Conservation (phyloP, 75 land plant genomes). For the Larix kaempferi region DNA sequence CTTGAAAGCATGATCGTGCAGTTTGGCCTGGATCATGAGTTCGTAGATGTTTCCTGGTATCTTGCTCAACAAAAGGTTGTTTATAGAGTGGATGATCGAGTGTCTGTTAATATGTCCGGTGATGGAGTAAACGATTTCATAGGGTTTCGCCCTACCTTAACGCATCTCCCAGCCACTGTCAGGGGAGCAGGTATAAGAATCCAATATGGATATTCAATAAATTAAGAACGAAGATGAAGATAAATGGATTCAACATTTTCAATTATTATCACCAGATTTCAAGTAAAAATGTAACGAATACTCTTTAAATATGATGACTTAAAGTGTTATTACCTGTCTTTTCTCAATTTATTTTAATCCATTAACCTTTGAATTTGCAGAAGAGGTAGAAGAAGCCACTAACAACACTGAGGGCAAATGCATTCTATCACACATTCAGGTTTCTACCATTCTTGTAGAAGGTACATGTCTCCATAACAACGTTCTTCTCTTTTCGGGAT, state of each 20-base stretch:
- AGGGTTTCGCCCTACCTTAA: slow-evolving; percentile 38
- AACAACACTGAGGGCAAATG: slow-evolving; percentile 47
- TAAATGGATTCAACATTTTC: too few species aligned
- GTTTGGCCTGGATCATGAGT: slow-evolving; percentile 63
- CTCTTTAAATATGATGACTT: too few species aligned
- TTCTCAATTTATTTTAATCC: too few species aligned
- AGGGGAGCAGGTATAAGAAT: slow-evolving; percentile 30
- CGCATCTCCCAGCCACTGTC: background rate
- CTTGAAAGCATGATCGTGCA: slow-evolving; percentile 27
- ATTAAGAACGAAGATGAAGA: too few species aligned
- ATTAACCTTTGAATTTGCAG: slow-evolving; percentile 9
- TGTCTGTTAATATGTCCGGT: slow-evolving; percentile 34
- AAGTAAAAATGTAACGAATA: too few species aligned
- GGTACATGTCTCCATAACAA: slow-evolving; percentile 52
- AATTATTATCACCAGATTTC: too few species aligned
- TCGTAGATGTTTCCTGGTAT: slow-evolving; percentile 70
- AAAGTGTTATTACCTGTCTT: too few species aligned
- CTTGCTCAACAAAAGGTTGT: slow-evolving; percentile 46
- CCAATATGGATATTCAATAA: too few species aligned
- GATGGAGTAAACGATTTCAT: slow-evolving; percentile 45
- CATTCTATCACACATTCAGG: slow-evolving; percentile 14
- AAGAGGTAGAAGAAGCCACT: slow-evolving; percentile 39
- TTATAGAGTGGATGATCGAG: slow-evolving; percentile 56
- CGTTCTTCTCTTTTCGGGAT: slow-evolving; percentile 37
- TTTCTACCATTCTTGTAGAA: slow-evolving; percentile 4